These are phyloP conservation scores for Syzygium aromaticum DNA, from an alignment of 345 rosid genomes.

Conservation along the genomic window DNA sequence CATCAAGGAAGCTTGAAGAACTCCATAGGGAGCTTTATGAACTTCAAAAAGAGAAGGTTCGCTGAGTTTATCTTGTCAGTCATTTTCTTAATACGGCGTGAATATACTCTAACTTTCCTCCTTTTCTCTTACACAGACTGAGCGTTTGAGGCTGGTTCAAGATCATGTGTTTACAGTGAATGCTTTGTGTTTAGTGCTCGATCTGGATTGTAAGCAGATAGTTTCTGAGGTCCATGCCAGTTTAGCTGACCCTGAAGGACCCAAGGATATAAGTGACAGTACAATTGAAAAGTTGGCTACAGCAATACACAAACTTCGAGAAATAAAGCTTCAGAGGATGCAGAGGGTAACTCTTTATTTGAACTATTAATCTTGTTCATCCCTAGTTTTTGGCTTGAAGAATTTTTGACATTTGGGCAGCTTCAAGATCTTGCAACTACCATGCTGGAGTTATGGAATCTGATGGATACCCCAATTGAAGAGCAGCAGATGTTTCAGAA, in stretches of 20 bases:
- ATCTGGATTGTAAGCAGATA: constrained; percentile 54
- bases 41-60: constrained; percentile 78
- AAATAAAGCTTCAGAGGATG: constrained; percentile 82
- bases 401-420: constrained; percentile 28
- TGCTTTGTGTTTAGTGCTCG: constrained; percentile 64
- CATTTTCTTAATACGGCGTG: neutral
- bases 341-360: constrained; percentile 42
- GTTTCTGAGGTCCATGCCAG: constrained; percentile 50
- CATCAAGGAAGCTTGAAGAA: constrained; percentile 74
- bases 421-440: constrained; percentile 96
- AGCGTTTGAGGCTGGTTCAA: constrained; percentile 52
- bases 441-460: constrained; percentile 91
- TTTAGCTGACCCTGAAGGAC: constrained; percentile 42
- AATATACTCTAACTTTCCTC: neutral
- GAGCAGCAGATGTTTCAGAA: constrained; percentile 88
- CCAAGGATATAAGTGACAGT: constrained; percentile 42
- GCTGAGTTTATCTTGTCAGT: neutral
- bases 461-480: constrained; percentile 97
- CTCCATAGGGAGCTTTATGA: constrained; percentile 47
- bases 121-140: constrained; percentile 32
- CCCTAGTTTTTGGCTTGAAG: neutral
- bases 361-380: neutral
- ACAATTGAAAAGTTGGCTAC: constrained; percentile 42
- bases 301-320: constrained; percentile 44
- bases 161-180: constrained; percentile 36